phyloP scores from a whole-genome alignment of 495 filamentous ascomycete species.

The Collariella sp. region DNA sequence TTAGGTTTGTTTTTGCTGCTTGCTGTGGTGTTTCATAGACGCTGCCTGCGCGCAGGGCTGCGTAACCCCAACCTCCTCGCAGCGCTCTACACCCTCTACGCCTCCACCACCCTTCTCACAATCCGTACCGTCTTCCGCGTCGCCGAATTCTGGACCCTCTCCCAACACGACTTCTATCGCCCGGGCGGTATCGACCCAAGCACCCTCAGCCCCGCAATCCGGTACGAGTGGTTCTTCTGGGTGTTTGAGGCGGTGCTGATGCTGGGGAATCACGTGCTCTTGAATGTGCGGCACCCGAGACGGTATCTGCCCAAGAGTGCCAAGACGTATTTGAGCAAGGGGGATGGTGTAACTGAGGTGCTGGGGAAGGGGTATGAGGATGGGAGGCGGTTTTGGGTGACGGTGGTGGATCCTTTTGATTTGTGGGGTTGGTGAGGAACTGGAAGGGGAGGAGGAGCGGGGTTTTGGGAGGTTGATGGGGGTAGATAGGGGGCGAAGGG shows the following conservation, averaged over 20 bases:
- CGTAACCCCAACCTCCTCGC: conserved; percentile 48
- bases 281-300: conserved; percentile 58
- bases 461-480: conserved; percentile 47
- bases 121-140: conserved; percentile 59
- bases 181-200: conserved; percentile 21
- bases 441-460: conserved; percentile 40
- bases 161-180: conserved; percentile 24
- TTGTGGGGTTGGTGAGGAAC: conserved; percentile 47
- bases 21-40: conserved; percentile 50
- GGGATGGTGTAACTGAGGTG: conserved; percentile 57
- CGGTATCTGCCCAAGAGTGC: conserved; percentile 51
- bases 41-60: conserved; percentile 46
- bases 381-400: conserved; percentile 41
- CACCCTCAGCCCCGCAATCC: conserved; percentile 44
- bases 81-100: conserved; percentile 53
- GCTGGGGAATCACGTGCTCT: conserved; percentile 50
- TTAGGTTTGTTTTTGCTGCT: conserved; percentile 53
- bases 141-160: conserved; percentile 50
- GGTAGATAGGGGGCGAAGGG: not conserved
- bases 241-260: conserved; percentile 61
- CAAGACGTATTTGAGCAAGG: conserved; percentile 51
- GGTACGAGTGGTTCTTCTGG: conserved; percentile 66
- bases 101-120: conserved; percentile 51
- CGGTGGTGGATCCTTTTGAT: conserved; percentile 62
- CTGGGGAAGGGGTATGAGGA: conserved; percentile 56